Conservation (phyloP, 805 yeast species). For the Grigorovia transvaalensis region DNA sequence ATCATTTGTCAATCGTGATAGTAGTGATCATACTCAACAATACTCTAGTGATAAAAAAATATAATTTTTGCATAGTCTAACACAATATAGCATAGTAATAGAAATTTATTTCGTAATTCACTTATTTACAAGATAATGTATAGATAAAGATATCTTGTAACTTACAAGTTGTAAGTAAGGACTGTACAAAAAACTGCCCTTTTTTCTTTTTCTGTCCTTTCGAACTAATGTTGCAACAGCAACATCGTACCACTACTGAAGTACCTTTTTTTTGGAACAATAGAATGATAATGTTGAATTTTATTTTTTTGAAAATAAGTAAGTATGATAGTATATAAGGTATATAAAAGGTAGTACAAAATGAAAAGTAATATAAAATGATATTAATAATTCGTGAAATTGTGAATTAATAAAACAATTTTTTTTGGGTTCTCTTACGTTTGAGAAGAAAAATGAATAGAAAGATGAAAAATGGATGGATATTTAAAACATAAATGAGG, state of each 20-base stretch:
- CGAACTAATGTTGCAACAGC: neutral
- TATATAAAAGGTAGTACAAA: neutral
- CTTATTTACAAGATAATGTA: neutral
- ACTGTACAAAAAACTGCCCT: neutral
- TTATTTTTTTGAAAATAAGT: neutral
- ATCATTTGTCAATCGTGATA: slow-evolving; percentile 12
- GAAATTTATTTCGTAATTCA: neutral
- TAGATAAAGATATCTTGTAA: neutral
- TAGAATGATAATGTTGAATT: neutral
- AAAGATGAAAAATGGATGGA: neutral
- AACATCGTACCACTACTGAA: neutral
- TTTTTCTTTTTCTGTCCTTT: no score
- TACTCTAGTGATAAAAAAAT: slow-evolving; percentile 5
- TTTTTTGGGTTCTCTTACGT: no score
- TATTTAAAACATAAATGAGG: neutral
- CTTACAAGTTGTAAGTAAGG: no score
- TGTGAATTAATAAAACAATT: neutral
- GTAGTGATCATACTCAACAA: slow-evolving; percentile 7
- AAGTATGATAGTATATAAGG: neutral
- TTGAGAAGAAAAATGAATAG: neutral
- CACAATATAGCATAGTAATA: neutral
- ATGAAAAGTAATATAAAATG: no score
- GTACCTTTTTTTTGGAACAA: no score
- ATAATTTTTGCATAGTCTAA: neutral
- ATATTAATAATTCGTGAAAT: neutral